Conservation (phyloP, 176 grass and related monocot genomes). For the Avena insularis region DNA sequence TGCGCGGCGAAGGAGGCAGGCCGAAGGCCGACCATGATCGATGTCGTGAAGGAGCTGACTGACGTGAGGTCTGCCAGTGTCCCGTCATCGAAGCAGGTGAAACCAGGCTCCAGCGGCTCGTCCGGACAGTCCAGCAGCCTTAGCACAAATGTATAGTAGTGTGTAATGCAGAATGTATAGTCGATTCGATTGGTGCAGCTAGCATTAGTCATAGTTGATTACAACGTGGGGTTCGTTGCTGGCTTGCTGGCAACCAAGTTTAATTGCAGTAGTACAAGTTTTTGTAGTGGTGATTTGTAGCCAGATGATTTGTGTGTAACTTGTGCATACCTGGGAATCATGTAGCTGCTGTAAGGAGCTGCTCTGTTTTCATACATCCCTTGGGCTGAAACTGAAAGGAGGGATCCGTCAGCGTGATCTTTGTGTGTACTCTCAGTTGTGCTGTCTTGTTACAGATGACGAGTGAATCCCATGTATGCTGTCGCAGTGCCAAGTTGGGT, state of each 20-base stretch:
- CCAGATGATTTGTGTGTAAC: not conserved
- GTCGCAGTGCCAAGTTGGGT: not conserved
- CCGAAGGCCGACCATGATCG: constrained; percentile 57
- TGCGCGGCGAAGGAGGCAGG: constrained; percentile 50
- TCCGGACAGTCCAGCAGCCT: not conserved
- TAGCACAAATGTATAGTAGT: not conserved
- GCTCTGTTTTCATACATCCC: not conserved
- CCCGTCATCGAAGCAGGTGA: constrained; percentile 26
- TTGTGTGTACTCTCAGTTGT: not conserved
- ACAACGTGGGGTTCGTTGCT: not conserved
- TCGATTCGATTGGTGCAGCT: not conserved
- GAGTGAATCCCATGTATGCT: not conserved
- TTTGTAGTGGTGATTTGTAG: not conserved
- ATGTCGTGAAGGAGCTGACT: constrained; percentile 67
- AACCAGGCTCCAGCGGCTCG: not conserved
- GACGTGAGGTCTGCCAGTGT: constrained; percentile 27
- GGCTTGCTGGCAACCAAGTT: not conserved
- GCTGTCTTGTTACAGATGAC: not conserved
- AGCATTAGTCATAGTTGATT: not conserved
- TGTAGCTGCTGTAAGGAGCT: not conserved
- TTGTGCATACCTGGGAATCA: not conserved
- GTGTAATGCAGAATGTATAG: not conserved
- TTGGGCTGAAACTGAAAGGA: not conserved
- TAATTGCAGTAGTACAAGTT: not conserved
- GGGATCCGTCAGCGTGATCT: not conserved